Base-by-base conservation (phyloP, 441 rosid genomes). In the Aquilaria agallochum region DNA sequence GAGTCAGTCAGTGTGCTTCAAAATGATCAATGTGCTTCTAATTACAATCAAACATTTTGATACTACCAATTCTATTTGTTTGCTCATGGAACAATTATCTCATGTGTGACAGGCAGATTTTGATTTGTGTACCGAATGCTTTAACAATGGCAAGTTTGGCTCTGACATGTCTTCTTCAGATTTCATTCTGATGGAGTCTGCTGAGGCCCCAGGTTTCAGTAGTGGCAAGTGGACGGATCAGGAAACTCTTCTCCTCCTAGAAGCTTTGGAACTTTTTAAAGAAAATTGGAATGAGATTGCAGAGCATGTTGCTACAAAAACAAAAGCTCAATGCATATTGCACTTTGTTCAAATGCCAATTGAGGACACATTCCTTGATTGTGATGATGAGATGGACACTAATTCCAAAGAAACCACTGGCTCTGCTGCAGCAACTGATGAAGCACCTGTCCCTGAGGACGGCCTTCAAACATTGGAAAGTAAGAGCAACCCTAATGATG, bases 181-280 rank as follows among this genome's bases (percentile, higher is more conserved):
- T 77, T 95, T 95, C 71, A 92, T 95, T 78, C 86, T 95, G 65
- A 95, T 95, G 98, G 97, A 87, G 58, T 92, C 94, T 67, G 95
- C 87, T 65, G 97, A 95, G 75, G 79, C 79, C 59, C 80, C 79
- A 82, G 96, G 96, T 68, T 68, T 59, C 64, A 86, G 78, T 73
- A 85, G 97, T 62, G 97, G 97, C 70, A 91, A 83, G 69, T 95
- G 99, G 99, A 91, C 98, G 50, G 99, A 95, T 83, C 98, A 95
- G 80, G 98, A 95, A 84, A 95, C 97, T 66, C 92, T 95, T 59
- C 97, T 95, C 58, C 97, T 95, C 54, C 98, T 95, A 55, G 99
- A 95, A 79, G 99, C 96, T 57, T 62, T 95, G 65, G 99, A 95
- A 73, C 89, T 95, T 64, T 95, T 77, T 82, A 88, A 83, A 77